Conservation (phyloP, 495 filamentous ascomycete genomes). For the Penicillium samsonianum region DNA sequence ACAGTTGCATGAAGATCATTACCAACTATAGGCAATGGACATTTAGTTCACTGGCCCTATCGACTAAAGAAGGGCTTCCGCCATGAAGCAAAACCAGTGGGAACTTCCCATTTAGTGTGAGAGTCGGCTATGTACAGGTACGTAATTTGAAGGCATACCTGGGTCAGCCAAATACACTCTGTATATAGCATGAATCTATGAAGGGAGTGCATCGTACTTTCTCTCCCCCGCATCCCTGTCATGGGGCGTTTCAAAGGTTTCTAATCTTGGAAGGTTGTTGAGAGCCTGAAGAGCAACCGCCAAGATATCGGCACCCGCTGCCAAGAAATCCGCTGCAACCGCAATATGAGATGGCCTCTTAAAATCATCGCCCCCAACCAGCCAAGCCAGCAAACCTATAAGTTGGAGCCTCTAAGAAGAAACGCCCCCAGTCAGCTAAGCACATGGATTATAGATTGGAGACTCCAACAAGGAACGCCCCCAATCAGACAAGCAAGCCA, state of each 20-base stretch:
- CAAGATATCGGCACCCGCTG: background rate
- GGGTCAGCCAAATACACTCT: background rate
- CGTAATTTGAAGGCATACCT: background rate
- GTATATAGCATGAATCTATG: background rate
- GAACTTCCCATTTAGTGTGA: background rate
- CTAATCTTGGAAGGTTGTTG: too few species aligned
- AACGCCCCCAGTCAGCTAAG: too few species aligned
- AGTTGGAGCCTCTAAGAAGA: background rate
- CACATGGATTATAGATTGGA: too few species aligned
- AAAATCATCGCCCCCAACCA: background rate
- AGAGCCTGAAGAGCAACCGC: background rate
- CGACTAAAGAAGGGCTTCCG: too few species aligned
- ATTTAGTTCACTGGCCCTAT: too few species aligned
- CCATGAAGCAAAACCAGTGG: background rate
- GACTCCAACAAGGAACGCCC: too few species aligned
- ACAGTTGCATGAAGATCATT: too few species aligned
- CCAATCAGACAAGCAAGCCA: too few species aligned
- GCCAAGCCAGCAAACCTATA: background rate
- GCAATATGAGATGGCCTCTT: background rate
- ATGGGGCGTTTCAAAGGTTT: background rate
- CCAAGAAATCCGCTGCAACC: background rate
- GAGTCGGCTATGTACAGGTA: background rate
- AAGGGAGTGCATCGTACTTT: background rate
- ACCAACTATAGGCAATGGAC: too few species aligned
- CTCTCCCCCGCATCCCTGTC: background rate